Conservation (phyloP, 768 basidiomycete genomes). For the Rhizopogon vinicolor region DNA sequence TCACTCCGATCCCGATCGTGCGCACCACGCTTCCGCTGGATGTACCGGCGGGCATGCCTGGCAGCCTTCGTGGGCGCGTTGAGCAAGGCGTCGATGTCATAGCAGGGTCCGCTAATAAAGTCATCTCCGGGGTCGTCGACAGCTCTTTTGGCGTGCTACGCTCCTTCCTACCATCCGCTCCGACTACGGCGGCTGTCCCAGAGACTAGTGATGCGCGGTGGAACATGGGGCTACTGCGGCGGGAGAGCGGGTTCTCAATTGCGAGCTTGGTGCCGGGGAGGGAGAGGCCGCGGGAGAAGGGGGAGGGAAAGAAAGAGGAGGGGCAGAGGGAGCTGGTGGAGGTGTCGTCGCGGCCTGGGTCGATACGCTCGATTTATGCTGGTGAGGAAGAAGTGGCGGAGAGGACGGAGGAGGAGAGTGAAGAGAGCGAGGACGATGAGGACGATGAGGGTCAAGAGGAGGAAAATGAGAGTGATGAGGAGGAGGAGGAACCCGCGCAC, state of each 20-base stretch:
- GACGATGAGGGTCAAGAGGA: constrained; percentile 30
- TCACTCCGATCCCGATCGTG: constrained; percentile 75
- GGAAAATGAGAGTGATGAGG: constrained; percentile 30
- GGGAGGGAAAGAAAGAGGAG: constrained; percentile 18
- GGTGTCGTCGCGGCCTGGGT: constrained; percentile 46
- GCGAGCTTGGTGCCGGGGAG: constrained; percentile 61
- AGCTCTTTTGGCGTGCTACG: constrained; percentile 85
- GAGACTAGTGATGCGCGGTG: constrained; percentile 23
- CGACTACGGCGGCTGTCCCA: constrained; percentile 11
- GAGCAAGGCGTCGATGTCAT: constrained; percentile 78
- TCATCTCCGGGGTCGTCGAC: constrained; percentile 82
- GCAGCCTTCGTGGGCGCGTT: constrained; percentile 66
- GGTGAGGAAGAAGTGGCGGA: constrained; percentile 1
- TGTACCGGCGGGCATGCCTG: constrained; percentile 45
- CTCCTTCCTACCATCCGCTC: constrained; percentile 57
- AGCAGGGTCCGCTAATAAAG: constrained; percentile 76
- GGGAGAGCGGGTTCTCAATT: constrained; percentile 81
- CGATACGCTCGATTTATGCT: constrained; percentile 30
- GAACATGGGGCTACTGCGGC: constrained; percentile 64
- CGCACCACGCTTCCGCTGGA: constrained; percentile 40
- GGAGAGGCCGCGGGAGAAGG: constrained; percentile 19
- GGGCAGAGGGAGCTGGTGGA: constrained; percentile 53
- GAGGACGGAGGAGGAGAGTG: constrained; percentile 24
- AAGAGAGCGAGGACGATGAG: constrained; percentile 17
- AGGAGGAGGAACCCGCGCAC: constrained; percentile 34